phyloP scores from a whole-genome alignment of 495 filamentous ascomycete genomes.

The Penicillium longicatenatum region DNA sequence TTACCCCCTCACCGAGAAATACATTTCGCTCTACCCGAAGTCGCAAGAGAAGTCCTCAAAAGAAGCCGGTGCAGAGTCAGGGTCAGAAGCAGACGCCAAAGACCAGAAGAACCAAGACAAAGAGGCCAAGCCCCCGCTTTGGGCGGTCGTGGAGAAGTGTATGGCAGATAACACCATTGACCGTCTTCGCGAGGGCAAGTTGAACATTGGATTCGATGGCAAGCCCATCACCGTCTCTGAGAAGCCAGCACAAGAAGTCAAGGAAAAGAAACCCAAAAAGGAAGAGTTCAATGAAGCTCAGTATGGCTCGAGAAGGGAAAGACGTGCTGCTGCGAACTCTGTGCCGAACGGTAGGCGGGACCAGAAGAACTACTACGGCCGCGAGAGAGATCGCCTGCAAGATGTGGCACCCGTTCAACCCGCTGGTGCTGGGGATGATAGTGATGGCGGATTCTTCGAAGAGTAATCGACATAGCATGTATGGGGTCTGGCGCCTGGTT shows the following conservation, averaged over 20 bases:
- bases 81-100: slow-evolving; percentile 21
- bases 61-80: slow-evolving; percentile 20
- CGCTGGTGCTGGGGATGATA: slow-evolving; percentile 40
- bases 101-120: slow-evolving; percentile 21
- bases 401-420: slow-evolving; percentile 11
- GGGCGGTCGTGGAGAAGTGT: slow-evolving; percentile 67
- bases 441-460: slow-evolving; percentile 60
- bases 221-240: slow-evolving; percentile 12
- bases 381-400: slow-evolving; percentile 14
- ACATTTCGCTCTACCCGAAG: slow-evolving; percentile 73
- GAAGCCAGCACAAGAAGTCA: slow-evolving; percentile 9
- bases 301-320: slow-evolving; percentile 10
- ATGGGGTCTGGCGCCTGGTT: slow-evolving; percentile 12
- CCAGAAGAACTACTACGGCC: slow-evolving; percentile 11
- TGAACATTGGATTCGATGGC: slow-evolving; percentile 33
- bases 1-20: slow-evolving; percentile 77
- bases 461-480: slow-evolving; percentile 17
- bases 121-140: slow-evolving; percentile 58
- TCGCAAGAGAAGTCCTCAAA: slow-evolving; percentile 30
- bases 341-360: slow-evolving; percentile 16
- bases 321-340: slow-evolving; percentile 9
- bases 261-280: slow-evolving; percentile 3
- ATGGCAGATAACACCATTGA: slow-evolving; percentile 66
- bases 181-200: slow-evolving; percentile 54
- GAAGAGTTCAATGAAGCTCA: not conserved